Conservation (phyloP, 768 basidiomycete genomes). For the Tulasnella calospora region DNA sequence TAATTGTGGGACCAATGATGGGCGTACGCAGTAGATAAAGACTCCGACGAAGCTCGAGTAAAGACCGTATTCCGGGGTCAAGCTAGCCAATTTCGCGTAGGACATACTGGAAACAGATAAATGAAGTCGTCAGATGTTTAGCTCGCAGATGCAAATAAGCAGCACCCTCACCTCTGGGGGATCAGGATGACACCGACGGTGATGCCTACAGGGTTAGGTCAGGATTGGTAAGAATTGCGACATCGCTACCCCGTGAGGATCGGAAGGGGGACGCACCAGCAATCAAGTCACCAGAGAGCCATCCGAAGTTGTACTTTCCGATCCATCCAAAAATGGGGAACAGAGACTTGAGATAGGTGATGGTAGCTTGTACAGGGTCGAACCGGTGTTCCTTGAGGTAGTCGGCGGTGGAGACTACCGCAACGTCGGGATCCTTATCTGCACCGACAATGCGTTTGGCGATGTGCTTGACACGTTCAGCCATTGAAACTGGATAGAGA, state of each 20-base stretch:
- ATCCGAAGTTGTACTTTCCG: constrained; percentile 65
- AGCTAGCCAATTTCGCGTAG: constrained; percentile 56
- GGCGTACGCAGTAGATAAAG: constrained; percentile 66
- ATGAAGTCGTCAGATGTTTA: background rate
- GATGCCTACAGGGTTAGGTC: constrained; percentile 35
- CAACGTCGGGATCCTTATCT: constrained; percentile 23
- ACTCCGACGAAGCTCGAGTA: constrained; percentile 92
- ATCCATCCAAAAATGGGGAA: constrained; percentile 89
- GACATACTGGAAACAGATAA: constrained; percentile 36
- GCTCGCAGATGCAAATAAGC: background rate
- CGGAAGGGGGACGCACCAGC: constrained; percentile 47
- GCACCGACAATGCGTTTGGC: constrained; percentile 20
- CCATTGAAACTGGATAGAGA: background rate
- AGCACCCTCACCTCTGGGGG: constrained; percentile 56
- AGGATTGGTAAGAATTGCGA: constrained; percentile 15
- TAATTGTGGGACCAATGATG: background rate
- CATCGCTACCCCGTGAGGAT: background rate
- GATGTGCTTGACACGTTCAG: constrained; percentile 7
- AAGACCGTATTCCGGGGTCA: constrained; percentile 82
- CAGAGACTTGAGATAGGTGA: constrained; percentile 60
- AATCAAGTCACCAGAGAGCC: constrained; percentile 81
- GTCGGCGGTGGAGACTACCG: constrained; percentile 7
- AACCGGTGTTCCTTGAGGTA: constrained; percentile 10
- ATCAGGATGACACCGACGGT: constrained; percentile 95
- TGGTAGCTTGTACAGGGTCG: constrained; percentile 11